Base-by-base conservation (phyloP, 192 early-diverging fungal species). In the Haplosporangium gracile region DNA sequence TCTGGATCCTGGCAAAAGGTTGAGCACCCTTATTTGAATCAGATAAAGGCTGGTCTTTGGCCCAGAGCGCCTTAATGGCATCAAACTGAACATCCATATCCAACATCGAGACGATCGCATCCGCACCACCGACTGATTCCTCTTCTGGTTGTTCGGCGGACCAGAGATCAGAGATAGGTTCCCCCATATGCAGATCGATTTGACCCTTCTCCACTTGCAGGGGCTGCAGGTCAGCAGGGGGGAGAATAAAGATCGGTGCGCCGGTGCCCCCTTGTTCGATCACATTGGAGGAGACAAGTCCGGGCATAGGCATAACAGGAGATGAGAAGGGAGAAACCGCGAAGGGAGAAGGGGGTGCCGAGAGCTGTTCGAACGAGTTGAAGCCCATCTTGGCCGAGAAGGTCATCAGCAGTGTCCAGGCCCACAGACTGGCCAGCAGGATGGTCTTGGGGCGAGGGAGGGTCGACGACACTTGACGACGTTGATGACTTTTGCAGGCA, bases 341-440 rank as follows among this genome's bases (percentile, higher is more conserved):
- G 47, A 57, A 57, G 26, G 8, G 43, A 45, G 60, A 32, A 4
- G 60, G 60, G 4, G 26, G 69, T n/a, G 22, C 69, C 6, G 69
- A 40, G 38, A 32, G 32, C 4, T 65, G 60, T 2, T 65, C 60
- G 60, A 65, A 29, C 60, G 57, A 69, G 68, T 81, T 86, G n/a
- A 86, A 36, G 26, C 84, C 84, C 24, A 80, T 15, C 5, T 34
- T 5, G 13, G 84, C 72, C 2, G 84, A 86, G n/a, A 80, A 15
- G n/a, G 71, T 34, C 79, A 86, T 86, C 13, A 86, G 22, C 0
- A 78, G 2, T 40, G 84, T 86, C 84, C 84, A 86, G 38, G 73
- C 24, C 8, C 51, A 76, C 8, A 86, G 79, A 81, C 84, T 78
- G 71, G 63, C 39, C 45, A 81, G 47, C 5, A 86, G 75, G 47